Percentiles rank a stretch among this genome's conserved stretches.
Evolutionary conservation across 192 early-diverging fungal genomes (phyloP).

Genomic region (Dissophora ornata): DNA sequence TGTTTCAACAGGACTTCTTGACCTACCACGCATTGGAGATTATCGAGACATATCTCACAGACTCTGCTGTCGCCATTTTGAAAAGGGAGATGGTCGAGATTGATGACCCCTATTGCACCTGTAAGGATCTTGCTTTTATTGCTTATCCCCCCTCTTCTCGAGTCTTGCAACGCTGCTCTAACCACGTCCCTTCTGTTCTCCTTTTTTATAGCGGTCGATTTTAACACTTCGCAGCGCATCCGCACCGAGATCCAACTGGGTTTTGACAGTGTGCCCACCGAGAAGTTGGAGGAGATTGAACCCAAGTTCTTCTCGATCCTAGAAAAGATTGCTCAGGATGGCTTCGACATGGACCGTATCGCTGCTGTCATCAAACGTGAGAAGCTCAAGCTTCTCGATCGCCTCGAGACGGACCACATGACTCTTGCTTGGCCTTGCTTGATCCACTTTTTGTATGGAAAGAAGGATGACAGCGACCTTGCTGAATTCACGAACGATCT

Average conservation of each 20-base stretch:
- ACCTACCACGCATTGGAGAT: constrained; percentile 40
- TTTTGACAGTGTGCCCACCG: constrained; percentile 65
- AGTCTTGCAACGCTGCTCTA: neutral
- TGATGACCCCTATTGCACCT: constrained; percentile 69
- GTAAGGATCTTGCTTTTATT: constrained; percentile 27
- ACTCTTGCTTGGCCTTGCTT: constrained; percentile 46
- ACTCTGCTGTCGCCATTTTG: constrained; percentile 67
- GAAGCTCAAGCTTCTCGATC: constrained; percentile 58
- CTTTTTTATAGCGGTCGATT: constrained; percentile 54
- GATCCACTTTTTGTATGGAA: constrained; percentile 66
- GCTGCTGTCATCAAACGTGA: constrained; percentile 62
- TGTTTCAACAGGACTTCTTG: constrained; percentile 40
- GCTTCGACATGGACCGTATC: constrained; percentile 70
- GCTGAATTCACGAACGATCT: constrained; percentile 56
- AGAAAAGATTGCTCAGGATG: constrained; percentile 58
- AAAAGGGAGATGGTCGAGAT: constrained; percentile 72
- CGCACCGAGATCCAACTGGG: constrained; percentile 54
- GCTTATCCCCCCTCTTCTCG: neutral
- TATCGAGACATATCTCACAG: constrained; percentile 62
- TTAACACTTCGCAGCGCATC: constrained; percentile 58
- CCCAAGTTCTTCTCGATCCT: constrained; percentile 58
- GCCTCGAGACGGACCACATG: constrained; percentile 44
- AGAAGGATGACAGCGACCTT: constrained; percentile 60
- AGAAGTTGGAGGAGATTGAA: constrained; percentile 62
- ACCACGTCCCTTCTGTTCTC: neutral